Evolutionary conservation across 202 grass and related monocot genomes (phyloP), one percentile per base, ranked within the genome.

Genomic region (Setaria viridis): DNA sequence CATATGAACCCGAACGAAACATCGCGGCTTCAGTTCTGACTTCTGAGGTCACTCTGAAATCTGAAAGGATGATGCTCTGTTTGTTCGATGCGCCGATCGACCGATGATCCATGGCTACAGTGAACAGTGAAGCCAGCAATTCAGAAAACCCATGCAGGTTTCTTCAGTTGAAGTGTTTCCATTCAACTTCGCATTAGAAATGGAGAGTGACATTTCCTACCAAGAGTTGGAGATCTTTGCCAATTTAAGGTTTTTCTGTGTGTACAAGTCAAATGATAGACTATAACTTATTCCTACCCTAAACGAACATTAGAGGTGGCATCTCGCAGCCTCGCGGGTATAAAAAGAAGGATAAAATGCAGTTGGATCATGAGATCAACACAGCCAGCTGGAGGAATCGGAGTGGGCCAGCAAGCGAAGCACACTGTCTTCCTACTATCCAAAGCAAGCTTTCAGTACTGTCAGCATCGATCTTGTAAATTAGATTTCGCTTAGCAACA

Each of bases 331-430:
- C 5, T 41, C 39, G 39, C 39, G 43, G 43, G 43, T 10, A 46
- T 46, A 58, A 54, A 76, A 30, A 5, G 3, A 1, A 21, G 10
- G 5, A 74, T 20, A 34, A 76, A 11, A 41, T 42, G 35, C 4
- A 3, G 34, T 39, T 59, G 33, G 53, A 25, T 76, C 74, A 58
- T 25, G 9, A 67, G 71, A 58, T 77, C 74, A 62, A 84, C 55
- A 33, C 37, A 68, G 35, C 62, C 6, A 77, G 49, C 49, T 21
- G n/a, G 74, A 39, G 30, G 68, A 84, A 80, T 84, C 87, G 11
- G 29, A 84, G 34, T n/a, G 72, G 74, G n/a, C 19, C 43, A 37
- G 51, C 42, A 78, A 54, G 62, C 34, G 15, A 62, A 17, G 11
- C 20, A 42, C 16, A 7, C 2, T 82, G 58, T 62, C 32, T 53